Evolutionary conservation across 768 basidiomycete species (phyloP), one percentile per base, ranked within the genome.

Genomic region (Trametes maxima): DNA sequence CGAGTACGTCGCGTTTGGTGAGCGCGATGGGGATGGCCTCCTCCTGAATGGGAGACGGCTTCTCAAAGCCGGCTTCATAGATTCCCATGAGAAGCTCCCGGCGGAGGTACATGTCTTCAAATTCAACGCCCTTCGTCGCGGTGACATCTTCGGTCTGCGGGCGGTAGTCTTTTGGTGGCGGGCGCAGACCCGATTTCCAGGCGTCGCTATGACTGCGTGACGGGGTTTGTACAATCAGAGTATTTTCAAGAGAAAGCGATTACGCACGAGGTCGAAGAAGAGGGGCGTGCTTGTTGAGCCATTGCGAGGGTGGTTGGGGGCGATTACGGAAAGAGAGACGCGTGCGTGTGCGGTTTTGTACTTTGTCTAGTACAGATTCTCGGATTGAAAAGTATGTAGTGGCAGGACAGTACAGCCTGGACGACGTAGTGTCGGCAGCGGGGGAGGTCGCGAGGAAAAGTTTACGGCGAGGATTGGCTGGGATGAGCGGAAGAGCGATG

Each of bases 71-170:
- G 67, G 95, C 97, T 78, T 98, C 95, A 69, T 95, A 99, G 75
- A 98, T 97, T 70, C 96, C 96, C 96, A 99, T 98, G 74, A 99
- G 86, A 63, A 99, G 87, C 77, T 98, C 96, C 67, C 96, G 86
- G 57, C 90, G 86, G 71, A 96, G 83, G 75, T 79, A 85, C 87
- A 95, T 92, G 72, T 95, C 94, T 78, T 99, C 97, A 66, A 97
- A 99, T 73, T 98, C 95, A 68, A 87, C 81, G 63, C 96, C 96
- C 76, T 94, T 92, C 25, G 94, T 96, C 3, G 88, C 88, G 25
- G 89, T 92, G 59, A 99, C 96, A 79, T 99, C 96, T 78, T 95
- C 94, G 33, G 96, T 99, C 74, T 98, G 96, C 7, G 96, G 96
- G 56, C 96, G 87, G 61, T 80, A 68, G 77, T 99, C 95, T 85